Evolutionary conservation across 805 yeast genomes (phyloP).

Genomic region (Saturnispora zaruensis): DNA sequence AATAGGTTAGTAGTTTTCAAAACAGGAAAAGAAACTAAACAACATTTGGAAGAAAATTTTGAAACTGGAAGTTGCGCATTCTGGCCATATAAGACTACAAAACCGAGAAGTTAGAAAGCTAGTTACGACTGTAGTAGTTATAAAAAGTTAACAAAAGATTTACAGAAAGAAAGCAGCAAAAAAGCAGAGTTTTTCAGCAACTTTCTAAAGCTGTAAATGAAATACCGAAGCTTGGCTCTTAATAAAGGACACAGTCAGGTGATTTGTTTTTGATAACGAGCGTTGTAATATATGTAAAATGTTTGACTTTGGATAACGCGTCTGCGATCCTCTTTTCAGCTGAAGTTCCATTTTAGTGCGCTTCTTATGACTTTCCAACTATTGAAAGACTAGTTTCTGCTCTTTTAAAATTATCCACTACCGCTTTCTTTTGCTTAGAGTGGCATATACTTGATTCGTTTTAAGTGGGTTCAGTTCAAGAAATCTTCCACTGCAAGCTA

Average conservation of each 20-base stretch:
- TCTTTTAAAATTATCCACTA: too few species aligned
- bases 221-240: background rate
- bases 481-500: too few species aligned
- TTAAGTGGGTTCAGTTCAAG: too few species aligned
- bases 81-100: background rate
- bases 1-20: background rate
- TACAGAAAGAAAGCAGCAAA: background rate
- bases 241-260: background rate
- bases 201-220: background rate
- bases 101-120: background rate
- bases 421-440: too few species aligned
- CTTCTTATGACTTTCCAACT: too few species aligned
- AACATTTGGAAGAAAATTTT: background rate
- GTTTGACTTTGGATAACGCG: background rate
- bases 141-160: background rate
- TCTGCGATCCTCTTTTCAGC: background rate
- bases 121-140: background rate
- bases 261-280: background rate
- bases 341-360: too few species aligned
- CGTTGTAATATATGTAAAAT: too few species aligned
- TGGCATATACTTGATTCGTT: too few species aligned
- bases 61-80: slow-evolving; percentile 5
- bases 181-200: background rate
- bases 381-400: too few species aligned
- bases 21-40: slow-evolving; percentile 6